Base-by-base conservation (phyloP, 139 green algal species). In the Closterium sp. region DNA sequence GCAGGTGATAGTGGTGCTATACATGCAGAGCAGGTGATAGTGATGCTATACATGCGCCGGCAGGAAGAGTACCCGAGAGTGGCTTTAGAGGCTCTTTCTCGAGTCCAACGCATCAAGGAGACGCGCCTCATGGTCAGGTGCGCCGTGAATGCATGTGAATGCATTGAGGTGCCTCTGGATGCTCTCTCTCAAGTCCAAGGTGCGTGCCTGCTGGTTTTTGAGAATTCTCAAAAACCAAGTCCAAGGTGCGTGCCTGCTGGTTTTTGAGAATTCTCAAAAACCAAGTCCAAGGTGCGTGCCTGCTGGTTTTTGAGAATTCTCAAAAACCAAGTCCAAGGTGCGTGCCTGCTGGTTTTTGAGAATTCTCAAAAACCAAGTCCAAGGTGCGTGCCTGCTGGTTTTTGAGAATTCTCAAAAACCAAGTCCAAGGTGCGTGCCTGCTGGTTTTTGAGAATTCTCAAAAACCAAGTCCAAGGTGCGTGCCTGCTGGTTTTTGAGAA, bases 31-130 rank as follows among this genome's bases (percentile, higher is more conserved):
- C 38, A 28, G 9, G 42, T 94, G 31, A 17, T 90, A 17, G 28
- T 94, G 22, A 88, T 94, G 42, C 88, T 94, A 32, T 94, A 94
- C 29, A 88, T 94, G 22, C 91, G 93, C 19, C 93, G 93, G 28
- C 89, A 89, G 21, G 90, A 90, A 24, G 27, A 89, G 29, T 94
- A 94, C 34, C 34, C 1, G 9, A 42, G 34, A 50, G 38, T 50
- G 38, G 38, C 38, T 50, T 9, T 50, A 9, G 38, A 50, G 24
- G 19, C 62, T 27, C 17, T 79, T 4, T 79, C 62, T 22, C 24
- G 27, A 79, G 19, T 79, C 19, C 17, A 79, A 24, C 13, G 62
- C 17, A 79, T 79, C 17, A 79, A 79, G 2, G 62, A 79, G 2
- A 79, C 38, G 6, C 38, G 11, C 38, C 38, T 50, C 38, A 50